Evolutionary conservation across 2,329 filamentous ascomycete species (phyloP).

Genomic region (Coniosporium tulheliwenetii): DNA sequence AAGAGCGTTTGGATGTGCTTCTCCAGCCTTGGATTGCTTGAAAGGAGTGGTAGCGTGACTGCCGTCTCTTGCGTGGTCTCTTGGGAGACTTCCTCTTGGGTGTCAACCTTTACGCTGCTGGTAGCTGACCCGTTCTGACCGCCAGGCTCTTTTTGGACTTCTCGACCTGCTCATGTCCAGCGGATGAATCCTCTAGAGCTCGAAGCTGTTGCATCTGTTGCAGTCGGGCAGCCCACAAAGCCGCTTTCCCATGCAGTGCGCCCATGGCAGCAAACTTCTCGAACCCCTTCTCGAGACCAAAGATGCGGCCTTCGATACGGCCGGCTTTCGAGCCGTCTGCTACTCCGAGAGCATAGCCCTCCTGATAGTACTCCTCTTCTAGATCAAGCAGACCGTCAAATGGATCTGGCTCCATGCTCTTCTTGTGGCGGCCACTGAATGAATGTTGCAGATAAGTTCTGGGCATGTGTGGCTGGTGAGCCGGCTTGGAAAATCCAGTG

Average conservation of each 20-base stretch:
- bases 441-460: not conserved
- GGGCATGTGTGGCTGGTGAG: constrained; percentile 2
- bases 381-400: constrained; percentile 43
- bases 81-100: not conserved
- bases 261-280: constrained; percentile 81
- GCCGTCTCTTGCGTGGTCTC: not conserved
- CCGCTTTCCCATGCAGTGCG: constrained; percentile 57
- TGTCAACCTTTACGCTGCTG: not conserved
- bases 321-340: constrained; percentile 65
- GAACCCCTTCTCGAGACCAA: constrained; percentile 84
- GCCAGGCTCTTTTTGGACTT: no score
- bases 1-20: constrained; percentile 66
- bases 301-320: constrained; percentile 72
- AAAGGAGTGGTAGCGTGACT: constrained; percentile 26
- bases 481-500: constrained; percentile 5
- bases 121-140: no score
- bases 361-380: constrained; percentile 59
- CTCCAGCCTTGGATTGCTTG: constrained; percentile 47
- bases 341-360: constrained; percentile 64
- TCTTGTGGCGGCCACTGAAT: not conserved
- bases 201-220: constrained; percentile 10
- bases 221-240: constrained; percentile 71
- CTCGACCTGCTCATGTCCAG: no score
- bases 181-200: no score
- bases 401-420: constrained; percentile 20